Conservation (phyloP, 176 grass and related monocot genomes). For the Calamus simplicifolius region DNA sequence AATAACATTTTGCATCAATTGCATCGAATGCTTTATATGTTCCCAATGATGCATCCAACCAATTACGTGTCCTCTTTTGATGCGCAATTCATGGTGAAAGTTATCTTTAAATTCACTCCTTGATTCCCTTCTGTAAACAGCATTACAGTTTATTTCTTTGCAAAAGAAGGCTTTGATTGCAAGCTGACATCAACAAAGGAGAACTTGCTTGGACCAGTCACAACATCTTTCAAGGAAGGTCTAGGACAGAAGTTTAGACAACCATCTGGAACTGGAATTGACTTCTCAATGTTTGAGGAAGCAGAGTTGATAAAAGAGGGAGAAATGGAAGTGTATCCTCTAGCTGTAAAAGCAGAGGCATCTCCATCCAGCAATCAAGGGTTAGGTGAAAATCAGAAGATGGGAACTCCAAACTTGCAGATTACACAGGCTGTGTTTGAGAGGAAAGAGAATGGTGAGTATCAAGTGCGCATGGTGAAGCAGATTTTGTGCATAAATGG, state of each 20-base stretch:
- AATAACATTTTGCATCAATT: too few species aligned
- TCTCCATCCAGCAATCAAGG: constrained; percentile 35
- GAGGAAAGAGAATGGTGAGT: constrained; percentile 34
- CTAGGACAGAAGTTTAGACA: constrained; percentile 44
- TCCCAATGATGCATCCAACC: neutral
- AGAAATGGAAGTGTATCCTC: constrained; percentile 35
- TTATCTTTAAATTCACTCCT: neutral
- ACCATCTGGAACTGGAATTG: constrained; percentile 53
- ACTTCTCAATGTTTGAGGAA: constrained; percentile 41
- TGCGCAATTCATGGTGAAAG: neutral
- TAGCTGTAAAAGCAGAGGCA: constrained; percentile 50
- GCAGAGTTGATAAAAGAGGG: constrained; percentile 36
- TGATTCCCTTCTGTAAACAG: neutral
- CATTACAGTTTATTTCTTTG: constrained; percentile 11
- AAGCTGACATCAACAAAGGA: constrained; percentile 4
- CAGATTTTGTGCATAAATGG: constrained; percentile 54
- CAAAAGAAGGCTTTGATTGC: constrained; percentile 5
- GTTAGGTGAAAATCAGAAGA: constrained; percentile 16
- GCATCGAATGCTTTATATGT: neutral
- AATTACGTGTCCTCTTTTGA: neutral
- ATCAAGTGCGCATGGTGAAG: constrained; percentile 27
- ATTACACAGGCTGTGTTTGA: constrained; percentile 50
- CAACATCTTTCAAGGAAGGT: constrained; percentile 35
- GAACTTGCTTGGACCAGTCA: neutral
- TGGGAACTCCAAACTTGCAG: constrained; percentile 17